These are phyloP conservation scores for Metarhizium humberi DNA, from an alignment of 2,329 filamentous ascomycete species.

Conservation along the genomic window DNA sequence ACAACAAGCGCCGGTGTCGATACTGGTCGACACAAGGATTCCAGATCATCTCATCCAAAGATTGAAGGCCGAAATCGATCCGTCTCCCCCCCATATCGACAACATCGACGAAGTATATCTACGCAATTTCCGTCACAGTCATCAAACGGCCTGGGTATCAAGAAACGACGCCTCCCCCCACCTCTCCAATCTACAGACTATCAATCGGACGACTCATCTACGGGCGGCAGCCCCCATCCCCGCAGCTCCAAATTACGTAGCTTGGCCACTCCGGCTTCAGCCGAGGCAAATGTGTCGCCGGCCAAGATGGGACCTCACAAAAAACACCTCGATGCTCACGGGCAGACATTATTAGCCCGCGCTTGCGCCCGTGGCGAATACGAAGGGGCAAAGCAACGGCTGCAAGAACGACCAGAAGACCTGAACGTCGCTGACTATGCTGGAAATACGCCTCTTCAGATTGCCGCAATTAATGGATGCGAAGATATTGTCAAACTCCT, in stretches of 20 bases:
- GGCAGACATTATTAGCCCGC: slow-evolving; percentile 81
- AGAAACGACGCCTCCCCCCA: slow-evolving; percentile 53
- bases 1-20: slow-evolving; percentile 35
- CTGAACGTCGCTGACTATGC: slow-evolving; percentile 87
- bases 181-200: slow-evolving; percentile 55
- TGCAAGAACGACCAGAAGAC: slow-evolving; percentile 75
- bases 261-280: slow-evolving; percentile 44
- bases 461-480: slow-evolving; percentile 80
- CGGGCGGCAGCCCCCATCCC: slow-evolving; percentile 49
- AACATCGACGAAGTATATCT: slow-evolving; percentile 55
- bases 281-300: slow-evolving; percentile 54
- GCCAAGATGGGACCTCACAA: slow-evolving; percentile 65
- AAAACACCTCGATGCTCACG: slow-evolving; percentile 85
- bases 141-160: slow-evolving; percentile 42
- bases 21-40: slow-evolving; percentile 21
- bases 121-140: slow-evolving; percentile 49
- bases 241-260: slow-evolving; percentile 49
- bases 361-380: slow-evolving; percentile 82
- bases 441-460: slow-evolving; percentile 91
- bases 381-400: slow-evolving; percentile 64
- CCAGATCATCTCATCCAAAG: slow-evolving; percentile 22
- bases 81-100: slow-evolving; percentile 47
- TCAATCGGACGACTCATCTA: slow-evolving; percentile 58
- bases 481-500: slow-evolving; percentile 81
- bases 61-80: slow-evolving; percentile 34